phyloP scores from a whole-genome alignment of 2,329 filamentous ascomycete genomes.

The Exophiala xenobiotica region DNA sequence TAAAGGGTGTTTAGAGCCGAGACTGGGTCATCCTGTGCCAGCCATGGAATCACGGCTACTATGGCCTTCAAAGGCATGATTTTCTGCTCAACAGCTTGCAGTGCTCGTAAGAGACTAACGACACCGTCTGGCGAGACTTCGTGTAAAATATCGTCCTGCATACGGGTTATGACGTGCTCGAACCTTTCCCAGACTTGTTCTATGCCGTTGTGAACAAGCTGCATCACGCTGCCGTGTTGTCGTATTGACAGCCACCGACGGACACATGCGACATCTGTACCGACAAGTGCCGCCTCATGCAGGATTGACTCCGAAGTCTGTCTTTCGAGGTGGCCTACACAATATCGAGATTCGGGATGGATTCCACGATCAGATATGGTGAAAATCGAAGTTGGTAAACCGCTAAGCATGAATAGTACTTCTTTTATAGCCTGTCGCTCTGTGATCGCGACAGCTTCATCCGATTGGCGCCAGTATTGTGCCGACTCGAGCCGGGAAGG shows the following conservation, averaged over 20 bases:
- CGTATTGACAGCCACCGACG: constrained; percentile 17
- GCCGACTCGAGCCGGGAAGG: constrained; percentile 41
- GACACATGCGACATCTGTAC: constrained; percentile 12
- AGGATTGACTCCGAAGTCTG: constrained; percentile 23
- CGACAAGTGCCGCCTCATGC: constrained; percentile 8
- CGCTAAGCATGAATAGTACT: constrained; percentile 79
- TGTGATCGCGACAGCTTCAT: constrained; percentile 46
- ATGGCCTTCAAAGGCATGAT: constrained; percentile 7
- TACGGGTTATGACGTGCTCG: constrained; percentile 7
- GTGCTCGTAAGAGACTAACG: constrained; percentile 16
- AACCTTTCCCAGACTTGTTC: constrained; percentile 9
- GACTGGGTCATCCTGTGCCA: constrained; percentile 11
- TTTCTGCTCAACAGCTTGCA: constrained; percentile 8
- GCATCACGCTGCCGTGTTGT: constrained; percentile 15
- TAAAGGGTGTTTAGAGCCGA: constrained; percentile 13
- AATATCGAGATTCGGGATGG: constrained; percentile 8
- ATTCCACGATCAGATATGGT: constrained; percentile 34
- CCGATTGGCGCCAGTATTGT: constrained; percentile 49
- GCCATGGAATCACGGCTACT: not conserved
- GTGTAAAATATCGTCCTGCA: constrained; percentile 14
- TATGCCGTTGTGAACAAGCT: constrained; percentile 18
- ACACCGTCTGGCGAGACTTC: constrained; percentile 10
- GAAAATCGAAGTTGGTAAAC: constrained; percentile 73
- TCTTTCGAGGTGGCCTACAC: constrained; percentile 21
- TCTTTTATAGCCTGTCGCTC: constrained; percentile 76